Percentiles rank a stretch among this genome's conserved stretches.
phyloP scores from a whole-genome alignment of 768 basidiomycete genomes.

The Pleurotus djamor region DNA sequence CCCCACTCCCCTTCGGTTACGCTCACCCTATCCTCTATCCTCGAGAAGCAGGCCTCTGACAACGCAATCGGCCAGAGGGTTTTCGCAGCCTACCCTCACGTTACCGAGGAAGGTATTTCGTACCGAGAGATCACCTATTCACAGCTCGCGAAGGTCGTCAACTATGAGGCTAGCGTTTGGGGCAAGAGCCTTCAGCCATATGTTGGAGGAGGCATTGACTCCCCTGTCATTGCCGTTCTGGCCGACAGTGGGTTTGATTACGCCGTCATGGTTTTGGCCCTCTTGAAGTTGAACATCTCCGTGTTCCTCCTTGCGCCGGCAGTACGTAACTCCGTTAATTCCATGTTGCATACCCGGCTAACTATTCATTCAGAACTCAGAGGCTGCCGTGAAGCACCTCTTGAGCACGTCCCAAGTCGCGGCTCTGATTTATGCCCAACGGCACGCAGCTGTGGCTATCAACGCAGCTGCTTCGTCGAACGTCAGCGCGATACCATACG shows the following conservation, averaged over 20 bases:
- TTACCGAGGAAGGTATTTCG: not conserved
- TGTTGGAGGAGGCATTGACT: not conserved
- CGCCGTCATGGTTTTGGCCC: conserved; percentile 8
- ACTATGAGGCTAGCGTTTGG: not conserved
- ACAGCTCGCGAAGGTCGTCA: conserved; percentile 6
- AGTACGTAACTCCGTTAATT: not conserved
- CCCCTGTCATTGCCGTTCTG: conserved; percentile 9
- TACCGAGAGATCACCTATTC: conserved; percentile 10
- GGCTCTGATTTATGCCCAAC: not conserved
- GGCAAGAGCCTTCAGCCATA: not conserved
- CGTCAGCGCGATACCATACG: not conserved
- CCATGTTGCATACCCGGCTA: not conserved
- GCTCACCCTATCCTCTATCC: conserved; percentile 7
- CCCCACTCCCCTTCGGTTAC: conserved; percentile 3
- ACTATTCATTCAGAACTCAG: conserved; percentile 7
- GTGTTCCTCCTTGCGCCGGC: conserved; percentile 9
- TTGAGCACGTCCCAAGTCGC: conserved; percentile 7
- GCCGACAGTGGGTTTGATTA: conserved; percentile 8
- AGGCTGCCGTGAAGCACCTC: conserved; percentile 10
- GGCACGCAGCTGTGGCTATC: not conserved
- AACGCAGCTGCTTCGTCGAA: not conserved
- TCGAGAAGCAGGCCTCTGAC: conserved; percentile 11
- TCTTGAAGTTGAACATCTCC: conserved; percentile 8
- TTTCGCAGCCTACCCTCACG: conserved; percentile 9
- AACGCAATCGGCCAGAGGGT: conserved; percentile 4